Evolutionary conservation across 148 eudicot genomes (phyloP).

Genomic region (Polygonum maritimum): DNA sequence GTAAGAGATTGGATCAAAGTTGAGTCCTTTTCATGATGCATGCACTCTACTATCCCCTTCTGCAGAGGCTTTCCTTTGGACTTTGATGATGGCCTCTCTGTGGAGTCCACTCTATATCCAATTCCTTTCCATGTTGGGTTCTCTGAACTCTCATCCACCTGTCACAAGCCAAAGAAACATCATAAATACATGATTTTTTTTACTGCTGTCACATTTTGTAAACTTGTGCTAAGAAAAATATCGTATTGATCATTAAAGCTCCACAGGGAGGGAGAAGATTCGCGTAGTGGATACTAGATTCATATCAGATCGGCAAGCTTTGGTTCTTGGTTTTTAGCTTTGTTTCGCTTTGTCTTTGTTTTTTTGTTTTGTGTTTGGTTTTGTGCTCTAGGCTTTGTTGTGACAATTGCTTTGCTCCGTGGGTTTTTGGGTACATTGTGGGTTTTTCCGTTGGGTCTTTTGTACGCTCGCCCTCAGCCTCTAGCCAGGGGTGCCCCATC

Average conservation of each 20-base stretch:
- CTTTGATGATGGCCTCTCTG: constrained; percentile 14
- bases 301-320: neutral
- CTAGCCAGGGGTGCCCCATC: too few species aligned
- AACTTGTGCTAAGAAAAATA: neutral
- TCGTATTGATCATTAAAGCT: neutral
- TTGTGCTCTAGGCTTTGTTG: too few species aligned
- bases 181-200: too few species aligned
- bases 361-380: too few species aligned
- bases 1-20: constrained; percentile 39
- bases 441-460: too few species aligned
- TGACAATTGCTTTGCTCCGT: too few species aligned
- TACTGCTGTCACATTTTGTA: neutral
- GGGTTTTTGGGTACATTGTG: too few species aligned
- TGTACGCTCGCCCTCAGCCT: too few species aligned
- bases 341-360: too few species aligned
- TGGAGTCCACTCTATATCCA: constrained; percentile 50
- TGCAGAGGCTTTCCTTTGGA: constrained; percentile 57
- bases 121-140: constrained; percentile 77
- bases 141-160: constrained; percentile 57
- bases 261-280: too few species aligned
- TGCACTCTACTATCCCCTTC: constrained; percentile 61
- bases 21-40: constrained; percentile 26
- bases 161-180: constrained; percentile 10
- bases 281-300: too few species aligned
- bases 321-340: neutral